Percentiles rank a stretch among this genome's conserved stretches.
phyloP scores from a whole-genome alignment of 2,329 filamentous ascomycete genomes.

The Sarocladiaceae sp. region DNA sequence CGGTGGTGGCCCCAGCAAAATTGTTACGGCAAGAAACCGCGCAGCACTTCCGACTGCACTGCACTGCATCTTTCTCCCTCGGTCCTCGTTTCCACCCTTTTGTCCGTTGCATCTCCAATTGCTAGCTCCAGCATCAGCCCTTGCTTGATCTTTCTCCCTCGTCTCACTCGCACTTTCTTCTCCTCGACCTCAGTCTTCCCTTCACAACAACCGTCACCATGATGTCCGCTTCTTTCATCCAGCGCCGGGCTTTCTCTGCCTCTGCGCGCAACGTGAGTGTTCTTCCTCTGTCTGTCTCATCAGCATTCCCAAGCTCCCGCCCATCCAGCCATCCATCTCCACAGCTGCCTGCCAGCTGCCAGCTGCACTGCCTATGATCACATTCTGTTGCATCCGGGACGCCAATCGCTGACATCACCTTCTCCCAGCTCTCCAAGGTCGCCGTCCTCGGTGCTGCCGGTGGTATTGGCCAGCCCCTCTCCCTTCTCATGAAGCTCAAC shows the following conservation, averaged over 20 bases:
- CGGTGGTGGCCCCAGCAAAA: slow-evolving; percentile 7
- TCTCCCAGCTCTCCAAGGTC: slow-evolving; percentile 82
- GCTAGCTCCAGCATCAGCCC: background rate
- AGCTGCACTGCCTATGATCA: too few species aligned
- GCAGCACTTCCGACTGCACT: slow-evolving; percentile 11
- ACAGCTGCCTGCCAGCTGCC: too few species aligned
- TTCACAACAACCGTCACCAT: slow-evolving; percentile 39
- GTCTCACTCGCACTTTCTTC: slow-evolving; percentile 1
- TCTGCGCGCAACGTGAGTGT: slow-evolving; percentile 66
- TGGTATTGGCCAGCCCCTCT: slow-evolving; percentile 97
- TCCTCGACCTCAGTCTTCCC: slow-evolving; percentile 15
- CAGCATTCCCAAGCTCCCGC: background rate
- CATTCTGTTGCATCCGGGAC: too few species aligned
- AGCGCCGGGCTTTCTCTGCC: slow-evolving; percentile 76
- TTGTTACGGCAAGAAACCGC: slow-evolving; percentile 6
- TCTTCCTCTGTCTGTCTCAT: slow-evolving; percentile 11
- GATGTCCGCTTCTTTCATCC: slow-evolving; percentile 66
- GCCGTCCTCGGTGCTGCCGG: slow-evolving; percentile 93
- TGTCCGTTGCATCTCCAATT: slow-evolving; percentile 4
- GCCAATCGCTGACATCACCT: too few species aligned
- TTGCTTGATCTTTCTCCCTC: slow-evolving; percentile 8
- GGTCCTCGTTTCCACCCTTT: slow-evolving; percentile 4
- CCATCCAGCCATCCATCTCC: slow-evolving; percentile 9
- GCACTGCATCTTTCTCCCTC: background rate
- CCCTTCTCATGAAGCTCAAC: slow-evolving; percentile 98